Evolutionary conservation across 352 stramenopile genomes (phyloP).

Genomic region (Peronospora belbahrii): DNA sequence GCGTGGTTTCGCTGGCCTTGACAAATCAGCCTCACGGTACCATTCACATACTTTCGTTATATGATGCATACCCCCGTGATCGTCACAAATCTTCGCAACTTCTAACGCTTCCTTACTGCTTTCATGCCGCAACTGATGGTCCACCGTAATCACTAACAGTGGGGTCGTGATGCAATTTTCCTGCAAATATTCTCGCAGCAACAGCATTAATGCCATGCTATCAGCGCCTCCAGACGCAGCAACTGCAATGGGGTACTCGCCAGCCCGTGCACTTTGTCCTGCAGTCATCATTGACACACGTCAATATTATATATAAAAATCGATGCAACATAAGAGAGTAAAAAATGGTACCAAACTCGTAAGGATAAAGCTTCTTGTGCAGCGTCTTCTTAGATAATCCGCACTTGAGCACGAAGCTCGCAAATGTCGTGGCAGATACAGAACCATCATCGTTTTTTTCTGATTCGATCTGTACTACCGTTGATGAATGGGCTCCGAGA

Average conservation of each 20-base stretch:
- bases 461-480: neutral
- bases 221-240: slow-evolving; percentile 71
- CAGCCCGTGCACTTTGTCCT: slow-evolving; percentile 8
- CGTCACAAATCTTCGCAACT: slow-evolving; percentile 37
- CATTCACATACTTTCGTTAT: slow-evolving; percentile 51
- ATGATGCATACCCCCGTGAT: slow-evolving; percentile 41
- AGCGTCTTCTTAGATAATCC: slow-evolving; percentile 37
- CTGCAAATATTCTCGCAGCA: slow-evolving; percentile 58
- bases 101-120: slow-evolving; percentile 52
- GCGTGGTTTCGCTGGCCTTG: slow-evolving; percentile 24
- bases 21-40: slow-evolving; percentile 6
- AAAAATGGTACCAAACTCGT: slow-evolving; percentile 12
- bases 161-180: slow-evolving; percentile 40
- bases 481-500: neutral
- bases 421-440: slow-evolving; percentile 31
- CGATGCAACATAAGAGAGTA: neutral
- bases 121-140: slow-evolving; percentile 61
- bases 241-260: slow-evolving; percentile 58
- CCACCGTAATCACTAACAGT: slow-evolving; percentile 73
- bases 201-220: slow-evolving; percentile 72
- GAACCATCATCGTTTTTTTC: neutral
- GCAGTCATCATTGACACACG: slow-evolving; percentile 2
- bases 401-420: slow-evolving; percentile 28
- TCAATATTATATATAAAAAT: slow-evolving; percentile 5
- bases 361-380: slow-evolving; percentile 31